A percentile compares a stretch with the other conserved stretches of the same genome.
Conservation (phyloP, 1,139 yeast species). For the Diutina siamensis region DNA sequence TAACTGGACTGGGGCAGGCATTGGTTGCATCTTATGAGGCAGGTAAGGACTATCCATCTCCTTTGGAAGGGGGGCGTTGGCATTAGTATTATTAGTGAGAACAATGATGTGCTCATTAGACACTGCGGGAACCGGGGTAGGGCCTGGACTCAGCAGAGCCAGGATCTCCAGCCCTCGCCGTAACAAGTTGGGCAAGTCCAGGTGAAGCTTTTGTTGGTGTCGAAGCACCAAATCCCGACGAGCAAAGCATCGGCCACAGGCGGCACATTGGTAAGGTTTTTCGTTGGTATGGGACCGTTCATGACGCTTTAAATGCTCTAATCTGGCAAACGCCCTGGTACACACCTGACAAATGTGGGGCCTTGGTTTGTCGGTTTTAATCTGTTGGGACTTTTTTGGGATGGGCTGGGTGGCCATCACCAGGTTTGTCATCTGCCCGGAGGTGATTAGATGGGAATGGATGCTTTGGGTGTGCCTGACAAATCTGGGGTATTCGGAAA, state of each 20-base stretch:
- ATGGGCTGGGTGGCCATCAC: constrained; percentile 44
- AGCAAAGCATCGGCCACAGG: constrained; percentile 40
- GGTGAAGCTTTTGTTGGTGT: constrained; percentile 32
- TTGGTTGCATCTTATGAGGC: constrained; percentile 2
- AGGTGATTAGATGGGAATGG: no score
- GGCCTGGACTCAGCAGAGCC: constrained; percentile 7
- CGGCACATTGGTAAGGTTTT: constrained; percentile 34
- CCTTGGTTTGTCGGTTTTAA: constrained; percentile 53
- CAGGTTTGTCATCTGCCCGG: neutral
- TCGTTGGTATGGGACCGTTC: constrained; percentile 25
- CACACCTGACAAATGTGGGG: constrained; percentile 21
- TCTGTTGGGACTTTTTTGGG: constrained; percentile 74
- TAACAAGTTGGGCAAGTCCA: constrained; percentile 9
- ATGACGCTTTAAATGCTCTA: constrained; percentile 23
- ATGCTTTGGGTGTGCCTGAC: no score
- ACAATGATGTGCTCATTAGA: constrained; percentile 31
- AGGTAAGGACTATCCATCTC: constrained; percentile 7
- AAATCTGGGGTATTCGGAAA: neutral
- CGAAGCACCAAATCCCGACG: constrained; percentile 36
- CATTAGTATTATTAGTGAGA: constrained; percentile 30
- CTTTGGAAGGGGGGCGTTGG: constrained; percentile 32
- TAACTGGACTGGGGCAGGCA: constrained; percentile 4
- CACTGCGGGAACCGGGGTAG: constrained; percentile 9
- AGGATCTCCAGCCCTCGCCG: constrained; percentile 6
- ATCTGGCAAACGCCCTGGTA: constrained; percentile 22